Evolutionary conservation across 75 land plant species (phyloP), one percentile per base, ranked within the genome.

Genomic region (Chamaecyparis obtusa): DNA sequence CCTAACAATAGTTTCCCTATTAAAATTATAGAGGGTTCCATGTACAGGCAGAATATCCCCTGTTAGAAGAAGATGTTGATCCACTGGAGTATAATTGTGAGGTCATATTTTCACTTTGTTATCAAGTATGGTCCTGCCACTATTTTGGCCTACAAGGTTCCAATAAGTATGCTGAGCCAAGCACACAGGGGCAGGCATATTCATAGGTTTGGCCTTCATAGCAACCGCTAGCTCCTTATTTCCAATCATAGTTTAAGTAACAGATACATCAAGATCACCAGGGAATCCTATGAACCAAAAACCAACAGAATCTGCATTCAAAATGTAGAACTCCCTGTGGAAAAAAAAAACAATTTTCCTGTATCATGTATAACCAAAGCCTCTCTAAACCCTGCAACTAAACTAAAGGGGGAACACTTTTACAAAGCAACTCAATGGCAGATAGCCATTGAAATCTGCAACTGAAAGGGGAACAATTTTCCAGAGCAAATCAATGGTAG

Each of bases 141-240:
- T 86, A 88, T 87, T 86, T 32, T 95, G 93, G 60, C 96, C 96
- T 0, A 89, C 94, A 15, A 95, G 94, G 90, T 95, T 95, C 97
- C 97, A 95, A 87, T 95, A 95, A 33, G 92, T 90, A 86, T 95
- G 97, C 10, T 93, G 93, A 27, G 93, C 97, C 19, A 95, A 88
- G 91, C 90, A 94, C 27, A 95, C 90, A 9, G 97, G 97, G 8
- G 97, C 94, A 13, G 94, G 51, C 87, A 94, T 93, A 87, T 89
- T 91, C 46, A 60, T 72, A 35, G 96, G 90, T 56, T 76, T 76
- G 24, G 93, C 97, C 17, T 46, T 84, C 96, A 95, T 95, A 49
- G 14, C 54, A 55, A 94, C 76, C 14, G 46, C 82, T 83, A 93
- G 64, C 71, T 90, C 57, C 83, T 90, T 84, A 37, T 87, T 85